phyloP scores from a whole-genome alignment of 805 yeast species.

The Kodamaea lidongshanica region DNA sequence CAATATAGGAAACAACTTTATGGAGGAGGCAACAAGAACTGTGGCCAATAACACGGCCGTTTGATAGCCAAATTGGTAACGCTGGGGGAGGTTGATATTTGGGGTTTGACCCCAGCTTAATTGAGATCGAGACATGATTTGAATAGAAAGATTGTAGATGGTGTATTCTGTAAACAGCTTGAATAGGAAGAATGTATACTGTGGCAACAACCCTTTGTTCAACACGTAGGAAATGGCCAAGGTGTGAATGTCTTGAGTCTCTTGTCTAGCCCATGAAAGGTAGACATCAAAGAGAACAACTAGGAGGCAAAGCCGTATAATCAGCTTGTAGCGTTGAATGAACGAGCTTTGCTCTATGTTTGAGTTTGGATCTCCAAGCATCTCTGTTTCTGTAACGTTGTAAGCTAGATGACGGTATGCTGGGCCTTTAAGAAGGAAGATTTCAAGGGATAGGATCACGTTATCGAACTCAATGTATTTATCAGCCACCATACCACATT shows the following conservation, averaged over 20 bases:
- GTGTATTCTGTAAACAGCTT: constrained; percentile 46
- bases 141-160: constrained; percentile 34
- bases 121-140: constrained; percentile 14
- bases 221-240: constrained; percentile 20
- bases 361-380: constrained; percentile 8
- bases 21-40: constrained; percentile 66
- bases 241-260: constrained; percentile 41
- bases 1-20: constrained; percentile 80
- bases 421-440: constrained; percentile 76
- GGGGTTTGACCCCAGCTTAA: constrained; percentile 17
- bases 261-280: constrained; percentile 87
- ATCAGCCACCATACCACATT: constrained; percentile 74
- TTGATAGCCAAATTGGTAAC: constrained; percentile 29
- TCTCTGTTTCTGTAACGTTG: constrained; percentile 45
- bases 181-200: constrained; percentile 51
- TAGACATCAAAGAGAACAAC: constrained; percentile 81
- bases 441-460: constrained; percentile 76
- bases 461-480: constrained; percentile 87
- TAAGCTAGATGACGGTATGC: constrained; percentile 84
- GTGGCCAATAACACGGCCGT: constrained; percentile 56
- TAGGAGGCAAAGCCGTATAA: constrained; percentile 48
- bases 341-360: constrained; percentile 3
- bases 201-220: constrained; percentile 35
- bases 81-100: constrained; percentile 14
- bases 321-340: constrained; percentile 16